Percentiles rank a stretch among this genome's conserved stretches.
Evolutionary conservation across 2,329 filamentous ascomycete species (phyloP).

Genomic region (Laburnicola sp.): DNA sequence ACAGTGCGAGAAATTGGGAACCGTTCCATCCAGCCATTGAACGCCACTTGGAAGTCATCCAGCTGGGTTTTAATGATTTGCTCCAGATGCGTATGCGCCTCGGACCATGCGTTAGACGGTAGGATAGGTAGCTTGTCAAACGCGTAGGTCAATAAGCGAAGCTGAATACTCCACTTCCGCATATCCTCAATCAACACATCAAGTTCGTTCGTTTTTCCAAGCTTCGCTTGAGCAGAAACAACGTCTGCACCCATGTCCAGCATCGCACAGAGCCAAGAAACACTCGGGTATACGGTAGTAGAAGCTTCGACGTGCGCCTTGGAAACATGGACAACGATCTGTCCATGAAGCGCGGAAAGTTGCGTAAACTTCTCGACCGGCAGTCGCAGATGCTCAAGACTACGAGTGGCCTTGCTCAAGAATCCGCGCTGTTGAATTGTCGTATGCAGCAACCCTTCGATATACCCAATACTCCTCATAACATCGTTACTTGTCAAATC

Average conservation of each 20-base stretch:
- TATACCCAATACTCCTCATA: conserved; percentile 74
- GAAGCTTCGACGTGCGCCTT: conserved; percentile 15
- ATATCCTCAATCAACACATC: conserved; percentile 28
- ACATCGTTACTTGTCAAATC: conserved; percentile 84
- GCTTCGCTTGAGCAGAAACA: conserved; percentile 66
- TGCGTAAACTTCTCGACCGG: conserved; percentile 42
- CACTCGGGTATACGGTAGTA: conserved; percentile 19
- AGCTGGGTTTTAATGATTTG: conserved; percentile 20
- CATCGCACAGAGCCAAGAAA: conserved; percentile 70
- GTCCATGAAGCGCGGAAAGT: conserved; percentile 27
- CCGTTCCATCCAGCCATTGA: conserved; percentile 23
- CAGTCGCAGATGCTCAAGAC: conserved; percentile 44
- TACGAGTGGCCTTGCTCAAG: conserved; percentile 33
- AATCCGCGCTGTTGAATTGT: conserved; percentile 62
- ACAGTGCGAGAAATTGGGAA: conserved; percentile 31
- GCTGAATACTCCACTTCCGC: conserved; percentile 26
- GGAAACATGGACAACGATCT: conserved; percentile 21
- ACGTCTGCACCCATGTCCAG: conserved; percentile 65
- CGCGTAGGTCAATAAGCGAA: conserved; percentile 20
- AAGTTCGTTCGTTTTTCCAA: conserved; percentile 54
- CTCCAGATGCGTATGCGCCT: conserved; percentile 18
- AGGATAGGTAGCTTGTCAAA: conserved; percentile 28
- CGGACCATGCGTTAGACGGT: conserved; percentile 32
- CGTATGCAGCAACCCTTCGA: conserved; percentile 82
- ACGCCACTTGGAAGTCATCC: conserved; percentile 18